Percentiles rank a stretch among this genome's conserved stretches.
These are phyloP conservation scores for Fusarium fujikuroi DNA, from an alignment of 2,329 filamentous ascomycete genomes.

Conservation along the genomic window DNA sequence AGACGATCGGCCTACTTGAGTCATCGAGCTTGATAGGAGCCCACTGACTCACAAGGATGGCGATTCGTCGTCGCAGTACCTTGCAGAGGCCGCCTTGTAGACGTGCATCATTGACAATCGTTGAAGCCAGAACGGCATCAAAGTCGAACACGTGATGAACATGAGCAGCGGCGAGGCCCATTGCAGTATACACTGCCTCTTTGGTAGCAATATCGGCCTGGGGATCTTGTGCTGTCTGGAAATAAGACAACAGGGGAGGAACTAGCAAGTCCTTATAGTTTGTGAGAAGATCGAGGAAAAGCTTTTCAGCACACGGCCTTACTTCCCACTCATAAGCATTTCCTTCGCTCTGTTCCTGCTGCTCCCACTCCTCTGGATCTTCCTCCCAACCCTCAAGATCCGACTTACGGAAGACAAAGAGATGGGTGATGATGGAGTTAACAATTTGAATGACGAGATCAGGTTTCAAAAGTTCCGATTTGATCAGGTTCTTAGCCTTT, in stretches of 20 bases:
- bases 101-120: slow-evolving; percentile 82
- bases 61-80: slow-evolving; percentile 85
- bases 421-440: slow-evolving; percentile 84
- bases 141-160: slow-evolving; percentile 83
- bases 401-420: slow-evolving; percentile 85
- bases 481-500: slow-evolving; percentile 75
- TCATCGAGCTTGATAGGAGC: slow-evolving; percentile 79
- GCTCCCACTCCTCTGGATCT: slow-evolving; percentile 95
- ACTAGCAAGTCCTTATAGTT: slow-evolving; percentile 87
- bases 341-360: slow-evolving; percentile 83
- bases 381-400: slow-evolving; percentile 94
- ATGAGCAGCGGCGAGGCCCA: slow-evolving; percentile 85
- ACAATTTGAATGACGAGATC: slow-evolving; percentile 84
- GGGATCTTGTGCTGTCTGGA: slow-evolving; percentile 77
- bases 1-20: slow-evolving; percentile 77
- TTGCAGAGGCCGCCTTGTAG: slow-evolving; percentile 71
- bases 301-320: slow-evolving; percentile 89
- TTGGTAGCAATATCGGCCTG: slow-evolving; percentile 80
- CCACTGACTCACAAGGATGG: slow-evolving; percentile 92
- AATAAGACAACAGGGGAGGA: slow-evolving; percentile 83
- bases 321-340: slow-evolving; percentile 94
- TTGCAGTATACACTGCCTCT: slow-evolving; percentile 93
- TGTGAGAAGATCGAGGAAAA: slow-evolving; percentile 90
- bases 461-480: slow-evolving; percentile 77
- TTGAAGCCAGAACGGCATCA: slow-evolving; percentile 78